Base-by-base conservation (phyloP, 106 monocot species). In the Dioscorea zingiberensis region DNA sequence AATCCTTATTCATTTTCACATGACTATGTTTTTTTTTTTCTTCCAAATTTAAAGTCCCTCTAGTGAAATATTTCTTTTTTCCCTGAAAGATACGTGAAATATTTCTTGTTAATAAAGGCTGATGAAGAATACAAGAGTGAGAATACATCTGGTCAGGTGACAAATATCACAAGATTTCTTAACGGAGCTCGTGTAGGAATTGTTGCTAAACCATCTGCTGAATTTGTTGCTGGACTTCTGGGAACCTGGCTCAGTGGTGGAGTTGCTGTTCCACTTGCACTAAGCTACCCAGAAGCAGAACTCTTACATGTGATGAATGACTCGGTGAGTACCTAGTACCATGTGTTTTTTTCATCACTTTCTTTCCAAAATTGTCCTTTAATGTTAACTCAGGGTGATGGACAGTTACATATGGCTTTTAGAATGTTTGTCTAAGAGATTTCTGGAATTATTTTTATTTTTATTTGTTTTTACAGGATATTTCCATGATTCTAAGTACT, bases 161-260 rank as follows among this genome's bases (percentile, higher is more conserved):
- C 68, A 22, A 38, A 59, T 30, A 54, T 65, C 60, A 45, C 49
- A 57, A 66, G 71, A 66, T 24, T 44, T 66, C 81, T 88, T 58
- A 25, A 86, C 74, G 92, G 92, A 73, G 83, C 83, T 65, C 88
- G 97, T 25, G 66, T 97, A 54, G 97, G 92, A 12, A 80, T 97
- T 71, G 76, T 92, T 49, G 97, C 92, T 60, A 97, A 92, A 78
- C 97, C 97, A 69, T 97, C 88, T 56, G 77, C 83, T 48, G 97
- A 97, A 69, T 97, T 97, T 88, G 92, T 92, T 80, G 83, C 92
- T 70, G 97, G 80, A 18, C 19, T 97, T 15, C 62, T 92, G 38
- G 97, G 85, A 6, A 97, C 85, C 71, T 97, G 97, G 97, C 86
- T 97, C 64, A 62, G 79, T 77, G 97, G 97, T 45, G 92, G 97